phyloP scores from a whole-genome alignment of 805 yeast genomes.

The Wickerhamiella sorbophila region DNA sequence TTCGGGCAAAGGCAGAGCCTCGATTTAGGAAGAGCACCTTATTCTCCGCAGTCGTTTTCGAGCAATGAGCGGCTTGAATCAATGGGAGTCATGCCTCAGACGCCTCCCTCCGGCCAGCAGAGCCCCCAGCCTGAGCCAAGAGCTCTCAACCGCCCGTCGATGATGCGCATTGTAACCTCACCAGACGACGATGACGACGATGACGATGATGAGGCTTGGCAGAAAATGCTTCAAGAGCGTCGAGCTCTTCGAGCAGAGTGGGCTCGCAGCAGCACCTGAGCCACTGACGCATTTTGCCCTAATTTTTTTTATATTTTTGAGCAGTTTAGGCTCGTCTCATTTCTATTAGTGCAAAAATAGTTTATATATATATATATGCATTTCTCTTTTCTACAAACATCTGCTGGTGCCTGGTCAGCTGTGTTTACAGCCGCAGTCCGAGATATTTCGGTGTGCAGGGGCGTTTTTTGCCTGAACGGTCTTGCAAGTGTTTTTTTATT shows the following conservation, averaged over 20 bases:
- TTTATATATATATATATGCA: too few relatives aligned
- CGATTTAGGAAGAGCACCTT: neutral
- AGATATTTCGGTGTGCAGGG: too few relatives aligned
- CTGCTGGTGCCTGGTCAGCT: too few relatives aligned
- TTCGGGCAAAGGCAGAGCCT: neutral
- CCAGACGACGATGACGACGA: slow-evolving; percentile 12
- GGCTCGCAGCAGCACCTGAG: too few relatives aligned
- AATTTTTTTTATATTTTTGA: too few relatives aligned
- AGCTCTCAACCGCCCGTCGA: slow-evolving; percentile 10
- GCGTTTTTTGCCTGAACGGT: too few relatives aligned
- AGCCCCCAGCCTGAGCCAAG: neutral
- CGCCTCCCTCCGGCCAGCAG: neutral
- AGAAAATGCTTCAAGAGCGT: slow-evolving; percentile 14
- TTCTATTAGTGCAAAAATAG: too few relatives aligned
- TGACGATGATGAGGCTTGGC: slow-evolving; percentile 15
- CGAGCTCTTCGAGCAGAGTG: slow-evolving; percentile 15
- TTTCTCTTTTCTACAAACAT: too few relatives aligned
- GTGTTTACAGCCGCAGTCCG: too few relatives aligned
- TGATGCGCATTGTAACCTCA: slow-evolving; percentile 13
- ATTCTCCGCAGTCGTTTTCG: neutral
- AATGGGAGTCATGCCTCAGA: neutral
- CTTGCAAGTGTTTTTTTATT: too few relatives aligned
- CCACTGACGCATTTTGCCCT: too few relatives aligned
- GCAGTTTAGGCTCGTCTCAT: too few relatives aligned
- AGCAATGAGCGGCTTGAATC: slow-evolving; percentile 3